Percentiles rank a stretch among this genome's conserved stretches.
Conservation (phyloP, 345 rosid species). For the Anacardium occidentale region DNA sequence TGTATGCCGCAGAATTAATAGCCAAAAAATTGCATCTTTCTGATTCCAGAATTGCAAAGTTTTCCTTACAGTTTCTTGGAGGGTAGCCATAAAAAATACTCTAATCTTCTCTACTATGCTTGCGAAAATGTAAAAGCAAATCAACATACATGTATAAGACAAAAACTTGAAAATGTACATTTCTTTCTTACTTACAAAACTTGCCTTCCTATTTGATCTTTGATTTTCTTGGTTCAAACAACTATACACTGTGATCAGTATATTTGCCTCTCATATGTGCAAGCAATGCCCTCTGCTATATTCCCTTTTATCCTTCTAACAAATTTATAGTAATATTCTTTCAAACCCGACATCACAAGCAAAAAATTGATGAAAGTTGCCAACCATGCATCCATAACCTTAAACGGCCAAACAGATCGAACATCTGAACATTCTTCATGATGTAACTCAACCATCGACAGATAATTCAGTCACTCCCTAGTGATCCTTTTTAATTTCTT, state of each 20-base stretch:
- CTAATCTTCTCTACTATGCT: too few relatives aligned
- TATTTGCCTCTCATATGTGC: background rate
- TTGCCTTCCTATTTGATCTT: background rate
- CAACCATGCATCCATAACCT: background rate
- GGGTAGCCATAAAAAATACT: too few relatives aligned
- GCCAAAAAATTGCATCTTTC: background rate
- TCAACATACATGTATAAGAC: background rate
- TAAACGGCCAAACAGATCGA: background rate
- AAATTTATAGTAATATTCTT: background rate
- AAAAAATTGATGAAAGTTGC: background rate
- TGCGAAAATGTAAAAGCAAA: too few relatives aligned
- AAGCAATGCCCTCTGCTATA: background rate
- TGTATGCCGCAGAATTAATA: too few relatives aligned
- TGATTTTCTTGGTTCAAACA: background rate
- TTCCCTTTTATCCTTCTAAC: background rate
- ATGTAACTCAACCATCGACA: background rate
- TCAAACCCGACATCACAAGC: background rate
- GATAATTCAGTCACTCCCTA: conserved; percentile 4
- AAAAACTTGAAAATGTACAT: background rate
- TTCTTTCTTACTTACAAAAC: conserved; percentile 13
- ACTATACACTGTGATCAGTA: background rate
- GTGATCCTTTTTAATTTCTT: conserved; percentile 12
- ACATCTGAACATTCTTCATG: background rate
- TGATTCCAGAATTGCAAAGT: background rate
- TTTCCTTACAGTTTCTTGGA: too few relatives aligned